A percentile compares a stretch with the other conserved stretches of the same genome.
These are phyloP conservation scores for Hortaea werneckii DNA, from an alignment of 2,329 filamentous ascomycete genomes.

Conservation along the genomic window DNA sequence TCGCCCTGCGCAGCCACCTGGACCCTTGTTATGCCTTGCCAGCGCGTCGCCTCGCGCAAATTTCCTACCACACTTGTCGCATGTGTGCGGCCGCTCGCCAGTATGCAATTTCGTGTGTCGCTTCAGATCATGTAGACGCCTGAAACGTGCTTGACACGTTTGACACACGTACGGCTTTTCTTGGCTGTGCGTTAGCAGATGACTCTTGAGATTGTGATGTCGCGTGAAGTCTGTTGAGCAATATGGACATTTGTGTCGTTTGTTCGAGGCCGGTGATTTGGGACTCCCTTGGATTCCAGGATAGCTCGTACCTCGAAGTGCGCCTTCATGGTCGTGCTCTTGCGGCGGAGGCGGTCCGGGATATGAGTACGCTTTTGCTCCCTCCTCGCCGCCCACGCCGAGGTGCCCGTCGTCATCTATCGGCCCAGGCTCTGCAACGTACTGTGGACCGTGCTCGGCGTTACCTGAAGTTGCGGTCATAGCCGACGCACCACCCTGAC, in stretches of 20 bases:
- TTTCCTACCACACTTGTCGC: constrained; percentile 84
- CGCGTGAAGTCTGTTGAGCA: constrained; percentile 95
- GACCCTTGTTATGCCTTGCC: constrained; percentile 88
- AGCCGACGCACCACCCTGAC: constrained; percentile 25
- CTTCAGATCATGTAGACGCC: constrained; percentile 88
- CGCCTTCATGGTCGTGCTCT: constrained; percentile 35
- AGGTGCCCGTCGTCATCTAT: constrained; percentile 23
- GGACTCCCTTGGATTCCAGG: constrained; percentile 47
- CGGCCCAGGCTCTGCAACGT: constrained; percentile 25
- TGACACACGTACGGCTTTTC: constrained; percentile 95
- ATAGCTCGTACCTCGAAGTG: constrained; percentile 48
- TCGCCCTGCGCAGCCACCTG: constrained; percentile 87
- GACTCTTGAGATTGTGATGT: constrained; percentile 95
- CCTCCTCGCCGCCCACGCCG: constrained; percentile 17
- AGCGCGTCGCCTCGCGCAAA: constrained; percentile 93
- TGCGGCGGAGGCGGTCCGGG: constrained; percentile 45
- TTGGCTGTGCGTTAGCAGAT: constrained; percentile 93
- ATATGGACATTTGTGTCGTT: constrained; percentile 94
- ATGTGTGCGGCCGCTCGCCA: constrained; percentile 89
- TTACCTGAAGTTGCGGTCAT: constrained; percentile 39
- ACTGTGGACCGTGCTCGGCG: constrained; percentile 29
- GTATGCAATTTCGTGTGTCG: constrained; percentile 94
- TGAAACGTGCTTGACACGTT: constrained; percentile 86
- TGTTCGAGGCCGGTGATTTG: constrained; percentile 56
- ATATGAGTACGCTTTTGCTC: constrained; percentile 53